Conservation (phyloP, 495 filamentous ascomycete species). For the Hyphodiscus hymeniophilus region DNA sequence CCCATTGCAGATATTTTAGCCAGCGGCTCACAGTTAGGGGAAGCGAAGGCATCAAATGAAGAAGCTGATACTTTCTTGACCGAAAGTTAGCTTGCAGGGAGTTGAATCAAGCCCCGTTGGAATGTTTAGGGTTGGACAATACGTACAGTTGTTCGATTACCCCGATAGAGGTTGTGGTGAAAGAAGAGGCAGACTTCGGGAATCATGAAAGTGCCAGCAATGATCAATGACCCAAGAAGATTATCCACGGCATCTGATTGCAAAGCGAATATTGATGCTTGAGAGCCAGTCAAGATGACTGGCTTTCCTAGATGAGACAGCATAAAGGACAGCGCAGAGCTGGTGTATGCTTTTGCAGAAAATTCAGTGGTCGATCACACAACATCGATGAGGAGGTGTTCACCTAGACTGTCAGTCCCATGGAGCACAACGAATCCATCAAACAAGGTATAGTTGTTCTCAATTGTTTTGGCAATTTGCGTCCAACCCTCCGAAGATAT, state of each 20-base stretch:
- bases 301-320: conserved; percentile 85
- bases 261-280: conserved; percentile 85
- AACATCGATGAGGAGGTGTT: conserved; percentile 54
- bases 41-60: conserved; percentile 79
- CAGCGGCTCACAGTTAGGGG: conserved; percentile 74
- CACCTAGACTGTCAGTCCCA: conserved; percentile 75
- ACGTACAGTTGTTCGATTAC: conserved; percentile 63
- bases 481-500: conserved; percentile 89
- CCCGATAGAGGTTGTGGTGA: conserved; percentile 85
- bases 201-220: conserved; percentile 93
- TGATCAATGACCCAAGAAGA: conserved; percentile 81
- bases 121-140: background rate
- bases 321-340: conserved; percentile 92
- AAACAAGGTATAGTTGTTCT: conserved; percentile 79
- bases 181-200: conserved; percentile 96
- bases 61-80: conserved; percentile 68
- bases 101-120: too few relatives aligned
- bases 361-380: conserved; percentile 24
- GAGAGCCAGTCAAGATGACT: conserved; percentile 83
- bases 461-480: conserved; percentile 63
- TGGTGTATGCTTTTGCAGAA: conserved; percentile 88
- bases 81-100: too few relatives aligned
- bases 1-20: conserved; percentile 73
- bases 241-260: conserved; percentile 97
- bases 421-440: conserved; percentile 96